Evolutionary conservation across 441 rosid genomes (phyloP), one percentile per base, ranked within the genome.

Genomic region (Pelargonium citronellum): DNA sequence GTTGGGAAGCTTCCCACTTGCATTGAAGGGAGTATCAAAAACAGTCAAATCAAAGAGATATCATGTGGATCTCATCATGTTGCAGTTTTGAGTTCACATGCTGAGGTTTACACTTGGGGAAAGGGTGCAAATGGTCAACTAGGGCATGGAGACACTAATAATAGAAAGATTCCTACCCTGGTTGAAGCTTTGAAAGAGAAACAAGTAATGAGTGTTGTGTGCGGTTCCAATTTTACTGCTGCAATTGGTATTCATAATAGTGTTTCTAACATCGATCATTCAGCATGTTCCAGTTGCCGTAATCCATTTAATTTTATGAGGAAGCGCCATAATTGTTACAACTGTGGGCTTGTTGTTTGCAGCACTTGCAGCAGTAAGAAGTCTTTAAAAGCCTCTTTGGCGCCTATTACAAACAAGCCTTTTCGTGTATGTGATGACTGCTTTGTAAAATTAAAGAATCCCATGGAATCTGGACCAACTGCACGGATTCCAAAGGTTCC

Each of bases 241-340:
- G 95, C 87, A 75, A 91, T 94, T 76, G 89, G 99, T 83, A 92
- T 91, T 69, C 99, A 94, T 68, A 91, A 91, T 74, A 87, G 94
- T 91, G 92, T 89, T 67, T 91, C 97, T 24, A 93, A 94, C 68
- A 78, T 90, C 78, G 99, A 94, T 78, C 97, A 90, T 79, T 94
- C 97, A 37, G 89, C 89, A 92, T 94, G 99, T 77, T 94, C 99
- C 75, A 97, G 99, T 67, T 94, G 99, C 76, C 95, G 90, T 63
- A 82, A 83, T 69, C 94, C 89, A 47, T 91, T 94, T 80, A 94
- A 80, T 86, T 94, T 91, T 79, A 89, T 86, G 79, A 85, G 99
- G 76, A 94, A 94, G 83, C 87, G 96, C 62, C 99, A 94, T 75
- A 94, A 94, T 72, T 94, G 99, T 82, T 94, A 91, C 78, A 89